Percentiles rank a stretch among this genome's conserved stretches.
phyloP scores from a whole-genome alignment of 768 basidiomycete genomes.

The Symmetrospora coprosmae region DNA sequence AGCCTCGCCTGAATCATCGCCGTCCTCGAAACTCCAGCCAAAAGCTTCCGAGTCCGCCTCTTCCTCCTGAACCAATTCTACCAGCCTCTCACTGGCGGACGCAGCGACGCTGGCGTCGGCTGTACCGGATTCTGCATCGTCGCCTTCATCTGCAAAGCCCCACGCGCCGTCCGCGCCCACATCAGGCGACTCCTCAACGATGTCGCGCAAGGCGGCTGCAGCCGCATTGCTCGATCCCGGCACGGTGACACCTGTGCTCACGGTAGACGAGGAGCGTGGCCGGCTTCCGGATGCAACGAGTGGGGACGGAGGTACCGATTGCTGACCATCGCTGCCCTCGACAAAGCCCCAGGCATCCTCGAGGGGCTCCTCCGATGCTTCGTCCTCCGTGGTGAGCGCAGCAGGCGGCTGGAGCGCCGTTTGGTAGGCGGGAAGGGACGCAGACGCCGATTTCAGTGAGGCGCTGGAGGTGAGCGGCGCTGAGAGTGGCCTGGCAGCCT shows the following conservation, averaged over 20 bases:
- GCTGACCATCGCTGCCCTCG: neutral
- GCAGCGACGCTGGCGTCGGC: neutral
- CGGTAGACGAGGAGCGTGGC: too few relatives aligned
- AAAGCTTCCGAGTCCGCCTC: neutral
- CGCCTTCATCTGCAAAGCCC: neutral
- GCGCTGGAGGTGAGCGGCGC: too few relatives aligned
- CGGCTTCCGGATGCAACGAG: too few relatives aligned
- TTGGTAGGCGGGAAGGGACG: too few relatives aligned
- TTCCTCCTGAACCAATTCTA: slow-evolving; percentile 30
- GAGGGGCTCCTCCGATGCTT: too few relatives aligned
- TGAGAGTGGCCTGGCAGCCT: too few relatives aligned
- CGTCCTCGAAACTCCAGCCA: slow-evolving; percentile 36
- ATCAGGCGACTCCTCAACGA: neutral
- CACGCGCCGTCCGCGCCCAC: slow-evolving; percentile 6
- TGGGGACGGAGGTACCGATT: neutral
- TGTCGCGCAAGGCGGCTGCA: neutral
- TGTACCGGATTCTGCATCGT: neutral
- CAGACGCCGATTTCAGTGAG: too few relatives aligned
- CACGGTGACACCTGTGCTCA: too few relatives aligned
- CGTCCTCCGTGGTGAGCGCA: too few relatives aligned
- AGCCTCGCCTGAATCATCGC: neutral
- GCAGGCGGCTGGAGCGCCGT: too few relatives aligned
- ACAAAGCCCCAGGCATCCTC: slow-evolving; percentile 30
- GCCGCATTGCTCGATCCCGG: neutral
- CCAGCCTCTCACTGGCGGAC: slow-evolving; percentile 20